Base-by-base conservation (phyloP, 148 eudicot species). In the Heliamphora exappendiculata region DNA sequence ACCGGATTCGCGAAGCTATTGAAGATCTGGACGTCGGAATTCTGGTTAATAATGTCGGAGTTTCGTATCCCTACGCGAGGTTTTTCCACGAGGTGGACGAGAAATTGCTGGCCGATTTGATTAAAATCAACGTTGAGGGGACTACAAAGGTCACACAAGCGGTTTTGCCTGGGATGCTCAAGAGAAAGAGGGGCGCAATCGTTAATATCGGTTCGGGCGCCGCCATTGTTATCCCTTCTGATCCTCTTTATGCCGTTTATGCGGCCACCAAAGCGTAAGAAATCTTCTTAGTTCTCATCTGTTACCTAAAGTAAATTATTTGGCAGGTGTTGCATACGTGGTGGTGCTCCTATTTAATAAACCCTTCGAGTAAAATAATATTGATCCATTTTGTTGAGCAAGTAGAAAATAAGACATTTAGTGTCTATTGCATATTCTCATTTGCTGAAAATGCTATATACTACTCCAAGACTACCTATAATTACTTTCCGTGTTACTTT, bases 241-340 rank as follows among this genome's bases (percentile, higher is more conserved):
- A 88, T 80, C 97, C 97, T 54, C 87, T 93, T 41, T 88, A 76
- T 26, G 60, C 97, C 20, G 67, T 85, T 37, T 93, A 93, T 79
- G 95, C 90, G 19, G 88, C 97, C 75, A 80, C 93, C 1, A 93
- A 93, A 83, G 90, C 89, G 97, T 93, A 84, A 76, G 93, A 54
- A 53, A 65, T 41, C 44, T 72, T 19, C 28, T 73, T 2, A 31
- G 42, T 34, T 36, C n/a, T 1, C n/a, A 42, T 42, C 73, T 70
- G 41, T 49, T 3, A 2, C 16, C 39, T 63, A 11, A 28, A 58
- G 33, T 58, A 26, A 28, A 11, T 0, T n/a, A n/a, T n/a, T n/a
- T n/a, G n/a, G n/a, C n/a, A n/a, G n/a, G n/a, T n/a, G n/a, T n/a
- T n/a, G n/a, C n/a, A n/a, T n/a, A n/a, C n/a, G n/a, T n/a, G n/a